phyloP scores from a whole-genome alignment of 1,139 yeast genomes.

The Blastobotrys illinoisensis region DNA sequence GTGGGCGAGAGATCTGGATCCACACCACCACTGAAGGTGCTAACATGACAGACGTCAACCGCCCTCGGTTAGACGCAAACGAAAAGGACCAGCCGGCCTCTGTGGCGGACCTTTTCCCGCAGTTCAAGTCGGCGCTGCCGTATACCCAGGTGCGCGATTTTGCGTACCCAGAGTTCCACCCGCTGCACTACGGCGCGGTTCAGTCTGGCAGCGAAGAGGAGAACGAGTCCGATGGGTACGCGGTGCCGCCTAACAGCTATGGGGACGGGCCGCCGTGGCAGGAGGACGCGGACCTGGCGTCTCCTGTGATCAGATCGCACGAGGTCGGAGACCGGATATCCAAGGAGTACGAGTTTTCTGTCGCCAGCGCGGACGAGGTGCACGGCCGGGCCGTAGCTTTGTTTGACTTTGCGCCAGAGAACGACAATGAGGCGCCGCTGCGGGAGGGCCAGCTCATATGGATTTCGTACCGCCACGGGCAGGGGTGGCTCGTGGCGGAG shows the following conservation, averaged over 20 bases:
- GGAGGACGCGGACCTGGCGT: conserved; percentile 28
- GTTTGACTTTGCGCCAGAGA: conserved; percentile 87
- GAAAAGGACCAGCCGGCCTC: neutral
- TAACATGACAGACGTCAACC: neutral
- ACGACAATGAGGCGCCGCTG: conserved; percentile 81
- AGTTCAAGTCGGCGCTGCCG: conserved; percentile 31
- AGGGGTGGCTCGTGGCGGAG: conserved; percentile 97
- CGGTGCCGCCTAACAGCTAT: conserved; percentile 22
- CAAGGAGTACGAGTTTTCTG: conserved; percentile 32
- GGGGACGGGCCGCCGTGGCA: conserved; percentile 34
- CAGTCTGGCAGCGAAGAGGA: conserved; percentile 7
- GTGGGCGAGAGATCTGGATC: neutral
- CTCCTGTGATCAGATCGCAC: conserved; percentile 23
- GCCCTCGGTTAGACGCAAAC: neutral
- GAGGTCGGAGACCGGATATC: conserved; percentile 30
- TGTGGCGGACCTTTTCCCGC: conserved; percentile 17
- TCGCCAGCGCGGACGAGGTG: conserved; percentile 37
- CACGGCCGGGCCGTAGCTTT: conserved; percentile 73
- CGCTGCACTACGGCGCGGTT: conserved; percentile 53
- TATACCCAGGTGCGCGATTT: conserved; percentile 60
- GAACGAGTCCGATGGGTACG: conserved; percentile 18
- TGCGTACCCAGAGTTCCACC: conserved; percentile 65
- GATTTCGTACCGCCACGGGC: conserved; percentile 90
- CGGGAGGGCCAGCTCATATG: conserved; percentile 78
- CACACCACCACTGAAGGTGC: neutral